Percentiles rank a stretch among this genome's conserved stretches.
phyloP scores from a whole-genome alignment of 1,284 basidiomycete species.

The Marasmius oreades region DNA sequence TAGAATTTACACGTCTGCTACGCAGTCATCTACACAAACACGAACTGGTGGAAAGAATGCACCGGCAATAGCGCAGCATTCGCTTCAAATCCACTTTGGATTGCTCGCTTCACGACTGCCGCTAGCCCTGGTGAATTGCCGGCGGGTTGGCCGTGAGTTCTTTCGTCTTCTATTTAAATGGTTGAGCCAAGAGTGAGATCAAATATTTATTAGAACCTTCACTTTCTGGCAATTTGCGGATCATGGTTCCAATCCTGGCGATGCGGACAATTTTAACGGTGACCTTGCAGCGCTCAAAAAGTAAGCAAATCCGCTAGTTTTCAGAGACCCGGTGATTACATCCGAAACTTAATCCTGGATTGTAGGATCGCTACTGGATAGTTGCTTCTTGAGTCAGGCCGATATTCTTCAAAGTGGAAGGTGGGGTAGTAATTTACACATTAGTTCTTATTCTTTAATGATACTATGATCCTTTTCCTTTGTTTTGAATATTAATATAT shows the following conservation, averaged over 20 bases:
- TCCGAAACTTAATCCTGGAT: too few species aligned
- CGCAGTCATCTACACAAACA: slow-evolving; percentile 58
- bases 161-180: neutral
- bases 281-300: slow-evolving; percentile 24
- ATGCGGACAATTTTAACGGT: slow-evolving; percentile 54
- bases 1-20: neutral
- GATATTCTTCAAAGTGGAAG: too few species aligned
- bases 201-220: slow-evolving; percentile 32
- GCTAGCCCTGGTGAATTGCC: slow-evolving; percentile 48
- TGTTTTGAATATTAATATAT: too few species aligned
- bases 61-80: slow-evolving; percentile 56
- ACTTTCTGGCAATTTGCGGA: slow-evolving; percentile 68
- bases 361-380: too few species aligned
- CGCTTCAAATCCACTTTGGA: slow-evolving; percentile 52
- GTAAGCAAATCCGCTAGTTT: slow-evolving; percentile 5
- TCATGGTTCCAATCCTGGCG: slow-evolving; percentile 48
- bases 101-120: slow-evolving; percentile 53
- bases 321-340: too few species aligned
- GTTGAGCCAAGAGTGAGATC: neutral
- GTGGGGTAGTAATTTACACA: too few species aligned
- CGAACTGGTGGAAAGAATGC: slow-evolving; percentile 67
- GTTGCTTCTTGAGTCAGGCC: too few species aligned
- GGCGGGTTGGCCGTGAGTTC: slow-evolving; percentile 44
- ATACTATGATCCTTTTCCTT: too few species aligned
- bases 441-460: too few species aligned